Base-by-base conservation (phyloP, 139 green algal genomes). In the Micractinium sp. region DNA sequence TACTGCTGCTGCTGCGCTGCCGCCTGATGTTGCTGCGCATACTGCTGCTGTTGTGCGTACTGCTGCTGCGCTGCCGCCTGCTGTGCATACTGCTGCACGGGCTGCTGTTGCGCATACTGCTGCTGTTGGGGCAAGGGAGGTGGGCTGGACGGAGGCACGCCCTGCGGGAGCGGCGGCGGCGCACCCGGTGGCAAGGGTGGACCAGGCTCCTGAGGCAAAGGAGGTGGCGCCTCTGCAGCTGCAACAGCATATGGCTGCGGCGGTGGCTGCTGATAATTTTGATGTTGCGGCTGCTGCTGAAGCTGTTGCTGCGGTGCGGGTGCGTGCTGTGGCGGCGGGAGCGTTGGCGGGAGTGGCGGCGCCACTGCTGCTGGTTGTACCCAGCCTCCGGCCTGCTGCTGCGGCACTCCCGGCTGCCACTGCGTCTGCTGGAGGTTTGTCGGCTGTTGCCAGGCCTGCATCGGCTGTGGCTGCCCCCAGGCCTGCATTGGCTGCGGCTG, bases 121-220 rank as follows among this genome's bases (percentile, higher is more conserved):
- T 88, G 84, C 63, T 36, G 84, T 20, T 81, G 67, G 78, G 31
- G 81, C 82, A 15, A 38, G 78, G n/a, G 87, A 36, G 33, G 78
- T 38, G 27, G 47, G 47, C 47, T 9, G 47, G 47, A 56, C 47
- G 47, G 47, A 5, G 47, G 47, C 47, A 56, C 9, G 47, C 47
- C 47, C 76, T 85, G 76, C 77, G 71, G 25, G 84, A 81, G 84
- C 60, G 36, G 29, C 60, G 36, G 29, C 63, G 35, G 36, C 15
- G 71, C 31, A 77, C 31, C 25, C 60, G 18, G 77, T 38, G 29
- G 73, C 73, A 78, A 31, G 38, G 63, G 77, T 3, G 12, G 56
- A 5, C n/a, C 61, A 9, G n/a, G 79, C 69, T 80, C 27, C 74
- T 81, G 31, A 31, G 47, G 47, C 78, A 38, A 23, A 22, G 41